A percentile compares a stretch with the other conserved stretches of the same genome.
These are phyloP conservation scores for Quercus engelmannii DNA, from an alignment of 306 rosid species.

Conservation along the genomic window DNA sequence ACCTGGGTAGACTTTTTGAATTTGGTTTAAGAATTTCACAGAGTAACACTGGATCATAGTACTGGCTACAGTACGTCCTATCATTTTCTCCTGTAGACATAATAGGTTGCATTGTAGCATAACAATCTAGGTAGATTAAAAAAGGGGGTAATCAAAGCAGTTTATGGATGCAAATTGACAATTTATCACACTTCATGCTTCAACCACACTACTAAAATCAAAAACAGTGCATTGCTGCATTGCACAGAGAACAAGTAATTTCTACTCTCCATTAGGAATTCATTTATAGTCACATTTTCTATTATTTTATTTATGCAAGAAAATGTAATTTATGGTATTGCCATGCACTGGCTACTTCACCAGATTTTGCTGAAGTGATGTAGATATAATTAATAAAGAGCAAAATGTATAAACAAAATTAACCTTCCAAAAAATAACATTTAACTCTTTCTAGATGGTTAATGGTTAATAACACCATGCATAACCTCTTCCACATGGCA, in stretches of 20 bases:
- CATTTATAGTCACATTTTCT: background rate
- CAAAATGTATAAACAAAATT: too few relatives aligned
- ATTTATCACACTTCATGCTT: too few relatives aligned
- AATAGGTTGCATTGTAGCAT: background rate
- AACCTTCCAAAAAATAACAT: too few relatives aligned
- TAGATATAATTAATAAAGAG: too few relatives aligned
- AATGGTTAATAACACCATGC: too few relatives aligned
- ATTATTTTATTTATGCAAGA: too few relatives aligned
- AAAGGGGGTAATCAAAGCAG: background rate
- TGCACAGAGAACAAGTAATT: background rate
- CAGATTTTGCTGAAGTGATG: too few relatives aligned
- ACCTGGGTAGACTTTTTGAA: background rate
- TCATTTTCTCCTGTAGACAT: background rate
- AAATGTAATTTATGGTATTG: too few relatives aligned
- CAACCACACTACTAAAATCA: background rate
- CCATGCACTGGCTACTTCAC: too few relatives aligned
- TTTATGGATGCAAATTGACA: background rate
- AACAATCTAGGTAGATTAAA: background rate
- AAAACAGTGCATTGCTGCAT: background rate
- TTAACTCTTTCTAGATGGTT: too few relatives aligned
- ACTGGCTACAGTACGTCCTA: background rate
- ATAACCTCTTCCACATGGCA: too few relatives aligned
- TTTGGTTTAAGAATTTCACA: background rate
- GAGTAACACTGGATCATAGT: background rate
- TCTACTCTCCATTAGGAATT: background rate